Conservation (phyloP, 305 asterid genomes). For the Plantago rigida region DNA sequence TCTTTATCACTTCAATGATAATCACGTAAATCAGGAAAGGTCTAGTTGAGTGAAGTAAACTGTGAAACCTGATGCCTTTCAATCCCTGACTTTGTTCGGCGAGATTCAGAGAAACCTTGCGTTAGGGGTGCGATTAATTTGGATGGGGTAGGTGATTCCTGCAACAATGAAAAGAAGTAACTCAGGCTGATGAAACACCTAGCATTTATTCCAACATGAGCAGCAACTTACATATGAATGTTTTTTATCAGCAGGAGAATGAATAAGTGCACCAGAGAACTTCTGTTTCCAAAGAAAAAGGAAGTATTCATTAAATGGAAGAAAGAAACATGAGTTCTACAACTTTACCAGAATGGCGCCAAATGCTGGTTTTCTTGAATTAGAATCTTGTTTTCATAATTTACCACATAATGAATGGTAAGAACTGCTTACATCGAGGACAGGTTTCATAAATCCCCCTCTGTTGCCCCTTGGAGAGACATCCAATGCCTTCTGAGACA, state of each 20-base stretch:
- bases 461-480: constrained; percentile 68
- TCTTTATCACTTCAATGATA: constrained; percentile 2
- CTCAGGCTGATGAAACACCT: constrained; percentile 22
- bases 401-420: no score
- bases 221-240: constrained; percentile 52
- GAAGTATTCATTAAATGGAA: constrained; percentile 18
- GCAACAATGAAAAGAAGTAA: constrained; percentile 29
- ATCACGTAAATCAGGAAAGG: background rate
- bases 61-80: constrained; percentile 71
- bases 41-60: constrained; percentile 20
- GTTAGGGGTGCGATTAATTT: constrained; percentile 56
- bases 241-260: constrained; percentile 60
- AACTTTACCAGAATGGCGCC: constrained; percentile 1
- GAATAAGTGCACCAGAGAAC: constrained; percentile 56
- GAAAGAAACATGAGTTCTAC: constrained; percentile 16
- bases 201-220: constrained; percentile 14
- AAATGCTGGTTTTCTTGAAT: background rate
- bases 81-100: constrained; percentile 56
- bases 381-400: no score
- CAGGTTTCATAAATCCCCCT: constrained; percentile 54
- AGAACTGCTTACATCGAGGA: constrained; percentile 54
- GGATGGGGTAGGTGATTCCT: constrained; percentile 97
- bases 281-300: constrained; percentile 45
- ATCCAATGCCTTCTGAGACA: constrained; percentile 67
- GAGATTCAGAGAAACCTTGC: constrained; percentile 74